These are phyloP conservation scores for Penicillium steckii DNA, from an alignment of 495 filamentous ascomycete species.

Conservation along the genomic window DNA sequence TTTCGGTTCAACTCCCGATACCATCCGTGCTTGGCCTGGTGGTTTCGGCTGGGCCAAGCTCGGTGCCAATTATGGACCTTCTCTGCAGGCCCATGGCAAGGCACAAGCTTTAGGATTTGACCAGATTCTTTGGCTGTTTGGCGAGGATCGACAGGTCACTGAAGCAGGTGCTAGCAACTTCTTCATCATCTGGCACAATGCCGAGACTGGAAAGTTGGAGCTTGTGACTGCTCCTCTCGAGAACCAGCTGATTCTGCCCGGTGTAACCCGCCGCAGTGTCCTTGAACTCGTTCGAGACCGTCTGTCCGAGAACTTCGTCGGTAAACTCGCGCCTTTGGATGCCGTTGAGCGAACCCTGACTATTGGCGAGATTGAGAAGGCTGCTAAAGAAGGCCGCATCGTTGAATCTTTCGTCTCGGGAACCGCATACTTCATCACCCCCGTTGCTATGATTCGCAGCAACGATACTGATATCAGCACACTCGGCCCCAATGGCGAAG, in stretches of 20 bases:
- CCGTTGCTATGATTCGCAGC: slow-evolving; percentile 71
- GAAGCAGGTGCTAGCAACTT: slow-evolving; percentile 94
- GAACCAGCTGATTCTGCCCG: slow-evolving; percentile 79
- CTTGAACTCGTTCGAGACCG: slow-evolving; percentile 69
- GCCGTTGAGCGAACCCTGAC: slow-evolving; percentile 78
- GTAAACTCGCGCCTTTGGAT: slow-evolving; percentile 57
- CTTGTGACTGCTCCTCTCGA: slow-evolving; percentile 81
- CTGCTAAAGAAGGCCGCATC: slow-evolving; percentile 70
- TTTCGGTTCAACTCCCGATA: slow-evolving; percentile 72
- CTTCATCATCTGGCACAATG: slow-evolving; percentile 78
- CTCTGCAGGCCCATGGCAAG: slow-evolving; percentile 69
- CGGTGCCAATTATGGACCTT: slow-evolving; percentile 89
- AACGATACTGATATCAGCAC: slow-evolving; percentile 66
- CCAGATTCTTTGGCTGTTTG: slow-evolving; percentile 92
- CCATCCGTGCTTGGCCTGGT: slow-evolving; percentile 87
- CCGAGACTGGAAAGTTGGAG: slow-evolving; percentile 61
- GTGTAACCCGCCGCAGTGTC: slow-evolving; percentile 76
- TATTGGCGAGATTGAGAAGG: slow-evolving; percentile 74
- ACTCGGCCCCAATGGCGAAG: slow-evolving; percentile 55
- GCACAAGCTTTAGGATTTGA: slow-evolving; percentile 70
- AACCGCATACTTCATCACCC: slow-evolving; percentile 84
- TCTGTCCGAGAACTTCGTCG: slow-evolving; percentile 37
- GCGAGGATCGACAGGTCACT: slow-evolving; percentile 69
- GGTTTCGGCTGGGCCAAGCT: slow-evolving; percentile 90
- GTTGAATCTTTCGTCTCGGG: slow-evolving; percentile 85